Evolutionary conservation across 2,329 filamentous ascomycete genomes (phyloP).

Genomic region (Microdochium bolleyi): DNA sequence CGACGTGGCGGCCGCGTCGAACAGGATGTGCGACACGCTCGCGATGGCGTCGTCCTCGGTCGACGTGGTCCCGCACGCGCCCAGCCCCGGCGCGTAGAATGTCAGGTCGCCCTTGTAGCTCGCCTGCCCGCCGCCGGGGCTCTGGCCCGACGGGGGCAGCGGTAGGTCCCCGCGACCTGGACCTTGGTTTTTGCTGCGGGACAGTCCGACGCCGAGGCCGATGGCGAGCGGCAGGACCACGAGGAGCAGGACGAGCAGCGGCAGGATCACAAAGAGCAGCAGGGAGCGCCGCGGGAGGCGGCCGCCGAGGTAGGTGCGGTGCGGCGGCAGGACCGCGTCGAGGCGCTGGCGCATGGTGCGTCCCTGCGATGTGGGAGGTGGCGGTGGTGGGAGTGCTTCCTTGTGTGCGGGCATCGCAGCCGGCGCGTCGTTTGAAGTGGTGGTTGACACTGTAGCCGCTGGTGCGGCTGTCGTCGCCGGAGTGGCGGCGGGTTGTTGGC

Average conservation of each 20-base stretch:
- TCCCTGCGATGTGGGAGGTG: background rate
- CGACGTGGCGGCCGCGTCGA: conserved; percentile 46
- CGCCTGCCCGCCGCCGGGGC: background rate
- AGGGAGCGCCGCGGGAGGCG: conserved; percentile 12
- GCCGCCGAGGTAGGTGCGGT: conserved; percentile 13
- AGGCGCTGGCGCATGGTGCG: conserved; percentile 8
- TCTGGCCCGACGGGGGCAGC: conserved; percentile 6
- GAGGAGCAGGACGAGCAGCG: conserved; percentile 11
- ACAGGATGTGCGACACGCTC: conserved; percentile 60
- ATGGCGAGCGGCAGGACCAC: conserved; percentile 13
- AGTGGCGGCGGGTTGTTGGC: background rate
- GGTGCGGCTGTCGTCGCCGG: background rate
- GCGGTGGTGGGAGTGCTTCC: background rate
- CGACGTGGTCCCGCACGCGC: conserved; percentile 59
- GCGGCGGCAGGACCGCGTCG: conserved; percentile 12
- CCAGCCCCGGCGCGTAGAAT: conserved; percentile 58
- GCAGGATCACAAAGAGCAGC: conserved; percentile 12
- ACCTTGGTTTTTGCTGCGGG: conserved; percentile 5
- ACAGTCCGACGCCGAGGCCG: conserved; percentile 16
- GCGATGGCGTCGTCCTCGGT: conserved; percentile 50
- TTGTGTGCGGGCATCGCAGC: no score
- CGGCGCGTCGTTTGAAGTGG: no score
- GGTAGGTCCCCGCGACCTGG: conserved; percentile 7
- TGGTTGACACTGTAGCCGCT: no score
- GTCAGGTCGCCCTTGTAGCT: conserved; percentile 56